Percentiles rank a stretch among this genome's conserved stretches.
Conservation (phyloP, 2,329 filamentous ascomycete genomes). For the Beauveria rudraprayagi region DNA sequence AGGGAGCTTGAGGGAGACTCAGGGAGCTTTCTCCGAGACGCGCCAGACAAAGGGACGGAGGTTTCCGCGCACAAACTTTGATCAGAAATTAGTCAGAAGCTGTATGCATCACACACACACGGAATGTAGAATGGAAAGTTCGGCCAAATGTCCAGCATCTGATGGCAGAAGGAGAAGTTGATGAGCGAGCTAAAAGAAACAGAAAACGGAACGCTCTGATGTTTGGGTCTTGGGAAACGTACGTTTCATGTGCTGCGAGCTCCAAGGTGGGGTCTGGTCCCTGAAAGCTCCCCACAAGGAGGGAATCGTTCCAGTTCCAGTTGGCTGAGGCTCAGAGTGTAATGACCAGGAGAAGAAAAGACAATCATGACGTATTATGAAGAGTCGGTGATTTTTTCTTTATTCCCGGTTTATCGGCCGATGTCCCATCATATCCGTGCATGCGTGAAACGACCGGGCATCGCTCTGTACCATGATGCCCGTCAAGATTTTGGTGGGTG, state of each 20-base stretch:
- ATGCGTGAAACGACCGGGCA: no score
- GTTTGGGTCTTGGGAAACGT: not conserved
- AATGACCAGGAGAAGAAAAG: no score
- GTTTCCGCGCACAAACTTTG: not conserved
- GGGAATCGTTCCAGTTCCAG: not conserved
- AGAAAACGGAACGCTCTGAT: not conserved
- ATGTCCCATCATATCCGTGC: no score
- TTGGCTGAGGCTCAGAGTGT: not conserved
- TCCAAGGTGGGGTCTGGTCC: not conserved
- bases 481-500: not conserved
- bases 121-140: not conserved
- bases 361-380: no score
- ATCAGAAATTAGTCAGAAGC: not conserved
- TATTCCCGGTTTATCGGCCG: not conserved
- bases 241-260: not conserved
- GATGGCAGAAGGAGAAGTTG: not conserved
- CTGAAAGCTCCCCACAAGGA: not conserved
- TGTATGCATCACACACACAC: not conserved
- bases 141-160: constrained; percentile 15
- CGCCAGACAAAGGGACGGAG: not conserved
- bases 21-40: no score
- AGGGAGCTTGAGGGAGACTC: no score
- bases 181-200: not conserved
- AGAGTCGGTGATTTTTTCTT: not conserved
- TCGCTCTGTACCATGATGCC: no score